Percentiles rank a stretch among this genome's conserved stretches.
Evolutionary conservation across 257 asterid genomes (phyloP).

Genomic region (Parsonsia alboflavescens): DNA sequence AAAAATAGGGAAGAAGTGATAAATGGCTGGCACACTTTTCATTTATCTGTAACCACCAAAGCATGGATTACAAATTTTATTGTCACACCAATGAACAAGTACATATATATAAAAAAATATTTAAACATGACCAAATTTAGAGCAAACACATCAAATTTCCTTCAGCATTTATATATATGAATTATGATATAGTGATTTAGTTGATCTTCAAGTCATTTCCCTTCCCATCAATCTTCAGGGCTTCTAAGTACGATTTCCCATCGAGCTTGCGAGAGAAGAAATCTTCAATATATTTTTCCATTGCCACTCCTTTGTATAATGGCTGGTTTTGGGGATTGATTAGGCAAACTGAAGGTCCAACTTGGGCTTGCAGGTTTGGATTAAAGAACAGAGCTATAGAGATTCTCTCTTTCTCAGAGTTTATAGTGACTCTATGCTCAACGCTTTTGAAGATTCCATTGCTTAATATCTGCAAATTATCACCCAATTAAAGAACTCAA

Average conservation of each 20-base stretch:
- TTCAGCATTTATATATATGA: too few species aligned
- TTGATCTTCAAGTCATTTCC: background rate
- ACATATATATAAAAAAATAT: too few species aligned
- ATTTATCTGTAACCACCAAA: too few species aligned
- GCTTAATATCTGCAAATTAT: slow-evolving; percentile 45
- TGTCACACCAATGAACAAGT: too few species aligned
- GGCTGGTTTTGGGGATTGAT: slow-evolving; percentile 22
- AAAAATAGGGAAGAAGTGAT: too few species aligned
- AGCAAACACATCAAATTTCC: background rate
- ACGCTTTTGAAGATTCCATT: slow-evolving; percentile 62
- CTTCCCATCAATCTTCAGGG: slow-evolving; percentile 39
- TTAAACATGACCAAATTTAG: background rate
- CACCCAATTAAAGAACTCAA: too few species aligned
- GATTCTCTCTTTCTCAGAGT: slow-evolving; percentile 50
- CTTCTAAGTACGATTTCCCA: slow-evolving; percentile 48
- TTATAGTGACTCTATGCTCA: slow-evolving; percentile 60
- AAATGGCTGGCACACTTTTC: too few species aligned
- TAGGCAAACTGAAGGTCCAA: slow-evolving; percentile 47
- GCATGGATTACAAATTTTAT: too few species aligned
- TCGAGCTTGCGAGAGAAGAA: slow-evolving; percentile 54
- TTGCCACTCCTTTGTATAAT: slow-evolving; percentile 27
- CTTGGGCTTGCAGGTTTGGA: slow-evolving; percentile 44
- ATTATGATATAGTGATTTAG: background rate
- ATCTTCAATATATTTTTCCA: slow-evolving; percentile 42
- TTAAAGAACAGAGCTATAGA: slow-evolving; percentile 56